Conservation (phyloP, 352 stramenopile species). For the Globisporangium nunn region DNA sequence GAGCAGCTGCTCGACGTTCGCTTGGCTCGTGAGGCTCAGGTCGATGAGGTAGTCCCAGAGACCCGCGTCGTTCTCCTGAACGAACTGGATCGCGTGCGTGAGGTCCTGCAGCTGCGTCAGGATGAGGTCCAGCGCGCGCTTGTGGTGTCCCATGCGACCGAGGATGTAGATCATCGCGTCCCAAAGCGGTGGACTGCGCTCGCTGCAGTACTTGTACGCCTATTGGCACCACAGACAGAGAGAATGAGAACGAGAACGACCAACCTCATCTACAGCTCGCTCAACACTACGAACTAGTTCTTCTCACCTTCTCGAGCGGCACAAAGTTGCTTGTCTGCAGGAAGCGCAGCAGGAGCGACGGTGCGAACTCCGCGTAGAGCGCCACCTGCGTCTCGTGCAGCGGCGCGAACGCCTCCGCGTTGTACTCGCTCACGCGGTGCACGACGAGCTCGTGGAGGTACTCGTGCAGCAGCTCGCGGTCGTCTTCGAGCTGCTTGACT, state of each 20-base stretch:
- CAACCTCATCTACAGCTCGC: background rate
- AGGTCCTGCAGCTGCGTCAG: constrained; percentile 76
- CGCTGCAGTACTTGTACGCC: constrained; percentile 75
- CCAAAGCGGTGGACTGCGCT: constrained; percentile 65
- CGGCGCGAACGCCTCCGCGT: constrained; percentile 60
- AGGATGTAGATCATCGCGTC: constrained; percentile 86
- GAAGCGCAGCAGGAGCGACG: constrained; percentile 61
- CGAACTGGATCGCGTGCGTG: constrained; percentile 79
- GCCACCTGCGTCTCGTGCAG: constrained; percentile 74
- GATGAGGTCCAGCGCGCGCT: constrained; percentile 78
- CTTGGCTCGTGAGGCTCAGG: constrained; percentile 64
- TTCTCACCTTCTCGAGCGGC: constrained; percentile 64
- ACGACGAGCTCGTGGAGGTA: constrained; percentile 77
- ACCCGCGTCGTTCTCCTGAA: constrained; percentile 55
- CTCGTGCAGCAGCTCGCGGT: constrained; percentile 57
- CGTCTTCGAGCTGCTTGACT: constrained; percentile 64
- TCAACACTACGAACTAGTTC: background rate
- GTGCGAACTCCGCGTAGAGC: constrained; percentile 64
- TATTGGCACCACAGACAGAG: constrained; percentile 10
- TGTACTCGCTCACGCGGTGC: constrained; percentile 67
- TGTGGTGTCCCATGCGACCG: constrained; percentile 81
- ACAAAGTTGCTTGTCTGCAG: constrained; percentile 80
- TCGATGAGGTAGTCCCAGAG: constrained; percentile 85
- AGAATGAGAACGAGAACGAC: constrained; percentile 2
- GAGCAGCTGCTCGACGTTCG: constrained; percentile 69